phyloP scores from a whole-genome alignment of 768 basidiomycete species.

The Lactarius vividus region DNA sequence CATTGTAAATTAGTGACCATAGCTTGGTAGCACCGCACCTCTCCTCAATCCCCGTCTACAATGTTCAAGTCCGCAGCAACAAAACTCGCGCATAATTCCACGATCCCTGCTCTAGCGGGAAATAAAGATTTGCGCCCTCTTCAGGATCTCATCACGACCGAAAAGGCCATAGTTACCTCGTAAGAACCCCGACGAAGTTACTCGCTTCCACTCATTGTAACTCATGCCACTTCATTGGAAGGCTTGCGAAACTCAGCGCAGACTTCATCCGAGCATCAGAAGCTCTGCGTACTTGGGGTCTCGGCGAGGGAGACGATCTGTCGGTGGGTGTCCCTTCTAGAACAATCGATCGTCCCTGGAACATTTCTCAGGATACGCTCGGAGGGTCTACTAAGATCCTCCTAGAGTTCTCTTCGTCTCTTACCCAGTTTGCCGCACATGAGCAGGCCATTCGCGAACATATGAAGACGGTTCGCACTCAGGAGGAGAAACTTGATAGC shows the following conservation, averaged over 20 bases:
- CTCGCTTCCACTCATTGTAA: not conserved
- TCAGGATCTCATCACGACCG: conserved; percentile 86
- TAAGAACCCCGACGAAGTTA: conserved; percentile 37
- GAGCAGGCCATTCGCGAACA: conserved; percentile 65
- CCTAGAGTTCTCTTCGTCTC: conserved; percentile 60
- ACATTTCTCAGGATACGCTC: conserved; percentile 60
- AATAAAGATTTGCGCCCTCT: conserved; percentile 79
- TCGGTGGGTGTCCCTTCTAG: conserved; percentile 46
- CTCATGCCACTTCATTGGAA: conserved; percentile 29
- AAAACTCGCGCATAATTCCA: conserved; percentile 87
- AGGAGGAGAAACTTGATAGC: conserved; percentile 81
- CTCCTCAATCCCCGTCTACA: not conserved
- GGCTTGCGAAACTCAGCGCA: conserved; percentile 60
- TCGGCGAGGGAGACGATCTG: conserved; percentile 80
- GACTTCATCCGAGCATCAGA: conserved; percentile 72
- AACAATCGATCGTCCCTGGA: conserved; percentile 1
- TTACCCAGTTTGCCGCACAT: conserved; percentile 67
- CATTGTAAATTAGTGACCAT: not conserved
- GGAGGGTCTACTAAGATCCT: conserved; percentile 66
- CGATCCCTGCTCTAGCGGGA: conserved; percentile 63
- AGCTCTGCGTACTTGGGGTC: conserved; percentile 68
- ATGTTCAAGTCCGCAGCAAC: conserved; percentile 82
- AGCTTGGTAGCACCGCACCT: not conserved
- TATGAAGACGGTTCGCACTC: conserved; percentile 78
- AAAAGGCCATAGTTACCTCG: conserved; percentile 79